Conservation (phyloP, 352 stramenopile genomes). For the Pythium guiyangense region DNA sequence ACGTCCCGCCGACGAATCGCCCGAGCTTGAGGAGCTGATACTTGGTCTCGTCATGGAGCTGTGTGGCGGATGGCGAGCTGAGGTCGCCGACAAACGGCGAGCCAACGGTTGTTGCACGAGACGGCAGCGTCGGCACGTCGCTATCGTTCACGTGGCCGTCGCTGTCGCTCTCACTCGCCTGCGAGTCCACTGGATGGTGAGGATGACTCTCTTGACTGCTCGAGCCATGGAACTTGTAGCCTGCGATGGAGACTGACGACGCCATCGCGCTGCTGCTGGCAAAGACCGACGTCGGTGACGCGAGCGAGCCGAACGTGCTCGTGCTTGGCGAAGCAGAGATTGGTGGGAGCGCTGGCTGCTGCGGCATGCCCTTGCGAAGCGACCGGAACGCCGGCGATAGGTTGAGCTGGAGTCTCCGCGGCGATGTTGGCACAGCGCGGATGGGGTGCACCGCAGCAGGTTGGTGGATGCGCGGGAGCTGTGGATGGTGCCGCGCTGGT, state of each 20-base stretch:
- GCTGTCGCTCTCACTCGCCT: not conserved
- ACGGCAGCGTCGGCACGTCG: conserved; percentile 7
- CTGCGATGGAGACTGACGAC: not conserved
- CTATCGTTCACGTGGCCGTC: conserved; percentile 1
- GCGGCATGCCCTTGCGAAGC: conserved; percentile 60
- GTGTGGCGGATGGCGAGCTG: not conserved
- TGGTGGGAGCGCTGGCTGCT: conserved; percentile 55
- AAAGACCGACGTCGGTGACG: conserved; percentile 1
- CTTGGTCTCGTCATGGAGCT: conserved; percentile 19
- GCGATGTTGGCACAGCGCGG: conserved; percentile 48
- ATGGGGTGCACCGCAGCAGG: conserved; percentile 40
- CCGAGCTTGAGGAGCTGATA: conserved; percentile 66
- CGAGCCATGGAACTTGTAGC: not conserved
- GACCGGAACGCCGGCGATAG: conserved; percentile 57
- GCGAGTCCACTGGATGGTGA: not conserved
- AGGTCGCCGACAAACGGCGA: conserved; percentile 36
- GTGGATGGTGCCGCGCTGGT: conserved; percentile 5
- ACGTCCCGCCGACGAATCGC: conserved; percentile 57
- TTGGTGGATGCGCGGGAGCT: conserved; percentile 22
- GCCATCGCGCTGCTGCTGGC: too few species aligned
- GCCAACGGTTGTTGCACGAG: conserved; percentile 5
- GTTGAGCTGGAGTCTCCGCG: conserved; percentile 47
- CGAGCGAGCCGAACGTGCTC: conserved; percentile 1
- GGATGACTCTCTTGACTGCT: not conserved
- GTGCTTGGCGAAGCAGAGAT: conserved; percentile 24